phyloP scores from a whole-genome alignment of 1,284 basidiomycete species.

The Ceratobasidium sp. region DNA sequence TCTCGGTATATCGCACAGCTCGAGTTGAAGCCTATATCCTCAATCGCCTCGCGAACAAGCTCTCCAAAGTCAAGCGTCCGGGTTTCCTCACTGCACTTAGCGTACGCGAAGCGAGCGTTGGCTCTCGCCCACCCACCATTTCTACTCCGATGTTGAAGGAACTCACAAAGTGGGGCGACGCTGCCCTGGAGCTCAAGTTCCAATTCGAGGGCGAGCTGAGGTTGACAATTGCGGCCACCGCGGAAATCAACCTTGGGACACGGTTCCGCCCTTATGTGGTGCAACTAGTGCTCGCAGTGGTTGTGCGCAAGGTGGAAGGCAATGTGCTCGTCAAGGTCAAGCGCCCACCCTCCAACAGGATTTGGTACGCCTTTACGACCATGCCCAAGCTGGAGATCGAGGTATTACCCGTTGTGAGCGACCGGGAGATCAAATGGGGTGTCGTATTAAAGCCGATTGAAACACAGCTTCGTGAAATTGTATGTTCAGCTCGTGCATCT shows the following conservation, averaged over 20 bases:
- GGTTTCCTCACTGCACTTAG: slow-evolving; percentile 86
- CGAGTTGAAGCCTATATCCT: slow-evolving; percentile 87
- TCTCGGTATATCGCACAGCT: slow-evolving; percentile 89
- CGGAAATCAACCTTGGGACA: slow-evolving; percentile 75
- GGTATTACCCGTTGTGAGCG: slow-evolving; percentile 94
- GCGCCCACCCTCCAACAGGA: slow-evolving; percentile 92
- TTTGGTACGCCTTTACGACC: slow-evolving; percentile 99
- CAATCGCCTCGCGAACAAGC: slow-evolving; percentile 90
- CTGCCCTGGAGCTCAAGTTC: slow-evolving; percentile 87
- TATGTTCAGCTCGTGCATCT: slow-evolving; percentile 62
- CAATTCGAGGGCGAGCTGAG: slow-evolving; percentile 89
- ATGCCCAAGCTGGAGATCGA: slow-evolving; percentile 89
- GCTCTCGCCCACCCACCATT: slow-evolving; percentile 82
- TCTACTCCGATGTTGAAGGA: slow-evolving; percentile 98
- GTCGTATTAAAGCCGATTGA: slow-evolving; percentile 94
- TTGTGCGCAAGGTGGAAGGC: slow-evolving; percentile 89
- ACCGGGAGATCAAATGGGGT: slow-evolving; percentile 91
- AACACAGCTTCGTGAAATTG: slow-evolving; percentile 87
- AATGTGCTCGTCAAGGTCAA: slow-evolving; percentile 93
- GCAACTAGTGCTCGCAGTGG: slow-evolving; percentile 87
- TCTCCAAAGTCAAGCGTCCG: slow-evolving; percentile 90
- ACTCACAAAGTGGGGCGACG: slow-evolving; percentile 91
- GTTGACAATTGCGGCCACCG: slow-evolving; percentile 89
- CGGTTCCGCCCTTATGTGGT: slow-evolving; percentile 91
- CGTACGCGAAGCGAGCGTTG: slow-evolving; percentile 91